Percentiles rank a stretch among this genome's conserved stretches.
phyloP scores from a whole-genome alignment of 2,329 filamentous ascomycete genomes.

The Tolypocladium tropicale region DNA sequence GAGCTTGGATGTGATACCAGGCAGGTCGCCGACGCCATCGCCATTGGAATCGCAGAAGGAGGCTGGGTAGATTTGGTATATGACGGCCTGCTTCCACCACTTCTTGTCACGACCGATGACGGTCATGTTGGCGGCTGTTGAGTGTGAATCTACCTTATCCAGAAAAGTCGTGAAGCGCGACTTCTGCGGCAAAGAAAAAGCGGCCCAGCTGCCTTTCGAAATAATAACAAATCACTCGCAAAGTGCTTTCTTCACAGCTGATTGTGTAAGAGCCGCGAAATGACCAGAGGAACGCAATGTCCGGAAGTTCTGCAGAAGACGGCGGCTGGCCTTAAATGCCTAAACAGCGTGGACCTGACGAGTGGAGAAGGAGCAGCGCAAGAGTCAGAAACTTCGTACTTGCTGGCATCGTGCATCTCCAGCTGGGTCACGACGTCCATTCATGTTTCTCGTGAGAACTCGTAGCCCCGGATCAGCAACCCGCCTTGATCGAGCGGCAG shows the following conservation, averaged over 20 bases:
- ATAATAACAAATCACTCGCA: too few relatives aligned
- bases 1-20: conserved; percentile 52
- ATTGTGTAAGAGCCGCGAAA: neutral
- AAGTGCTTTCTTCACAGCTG: too few relatives aligned
- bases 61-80: conserved; percentile 51
- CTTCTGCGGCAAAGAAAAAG: too few relatives aligned
- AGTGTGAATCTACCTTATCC: neutral
- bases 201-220: too few relatives aligned
- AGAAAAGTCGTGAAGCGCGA: too few relatives aligned
- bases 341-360: neutral
- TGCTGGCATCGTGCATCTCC: neutral
- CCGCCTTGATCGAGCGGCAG: neutral
- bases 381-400: neutral
- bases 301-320: neutral
- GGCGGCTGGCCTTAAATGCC: neutral
- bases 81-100: conserved; percentile 48
- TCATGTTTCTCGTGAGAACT: neutral
- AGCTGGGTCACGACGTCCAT: neutral
- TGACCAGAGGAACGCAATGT: neutral
- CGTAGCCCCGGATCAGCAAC: neutral
- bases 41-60: conserved; percentile 47
- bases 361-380: neutral
- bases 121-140: conserved; percentile 11
- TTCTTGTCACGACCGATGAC: conserved; percentile 9
- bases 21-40: conserved; percentile 51